Conservation (phyloP, 306 rosid genomes). For the Cicer judaicum region DNA sequence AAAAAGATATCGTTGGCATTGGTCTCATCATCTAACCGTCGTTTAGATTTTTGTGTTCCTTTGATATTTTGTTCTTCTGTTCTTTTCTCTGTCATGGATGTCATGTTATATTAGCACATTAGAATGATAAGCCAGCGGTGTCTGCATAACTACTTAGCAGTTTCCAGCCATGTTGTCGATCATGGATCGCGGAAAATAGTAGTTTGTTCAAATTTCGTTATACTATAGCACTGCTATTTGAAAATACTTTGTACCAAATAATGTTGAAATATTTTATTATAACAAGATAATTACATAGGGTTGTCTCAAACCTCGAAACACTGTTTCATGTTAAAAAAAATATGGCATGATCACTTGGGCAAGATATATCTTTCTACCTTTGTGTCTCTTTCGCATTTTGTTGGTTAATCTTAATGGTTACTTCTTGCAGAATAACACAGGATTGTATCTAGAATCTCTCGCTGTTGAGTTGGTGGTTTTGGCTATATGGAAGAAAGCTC, state of each 20-base stretch:
- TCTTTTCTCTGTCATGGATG: conserved; percentile 23
- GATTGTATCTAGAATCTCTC: conserved; percentile 70
- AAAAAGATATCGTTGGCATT: not conserved
- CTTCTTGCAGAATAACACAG: conserved; percentile 63
- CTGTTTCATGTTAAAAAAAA: not conserved
- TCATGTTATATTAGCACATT: conserved; percentile 8
- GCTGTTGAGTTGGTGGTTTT: conserved; percentile 83
- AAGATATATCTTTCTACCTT: no score
- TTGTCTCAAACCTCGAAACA: conserved; percentile 25
- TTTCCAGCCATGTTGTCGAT: no score
- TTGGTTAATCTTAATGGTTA: conserved; percentile 38
- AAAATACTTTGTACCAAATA: no score
- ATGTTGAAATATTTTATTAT: not conserved
- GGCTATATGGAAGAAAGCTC: conserved; percentile 84
- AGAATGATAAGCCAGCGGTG: not conserved
- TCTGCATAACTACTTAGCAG: not conserved
- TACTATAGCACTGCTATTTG: no score
- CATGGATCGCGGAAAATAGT: no score
- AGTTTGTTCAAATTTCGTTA: no score
- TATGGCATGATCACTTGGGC: not conserved
- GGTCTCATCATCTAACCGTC: no score
- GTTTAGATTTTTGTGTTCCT: no score
- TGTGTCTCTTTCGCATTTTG: not conserved
- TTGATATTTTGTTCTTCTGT: not conserved
- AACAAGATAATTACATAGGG: not conserved